Percentiles rank a stretch among this genome's conserved stretches.
Conservation (phyloP, 2,329 filamentous ascomycete species). For the Aspergillus sclerotialis region DNA sequence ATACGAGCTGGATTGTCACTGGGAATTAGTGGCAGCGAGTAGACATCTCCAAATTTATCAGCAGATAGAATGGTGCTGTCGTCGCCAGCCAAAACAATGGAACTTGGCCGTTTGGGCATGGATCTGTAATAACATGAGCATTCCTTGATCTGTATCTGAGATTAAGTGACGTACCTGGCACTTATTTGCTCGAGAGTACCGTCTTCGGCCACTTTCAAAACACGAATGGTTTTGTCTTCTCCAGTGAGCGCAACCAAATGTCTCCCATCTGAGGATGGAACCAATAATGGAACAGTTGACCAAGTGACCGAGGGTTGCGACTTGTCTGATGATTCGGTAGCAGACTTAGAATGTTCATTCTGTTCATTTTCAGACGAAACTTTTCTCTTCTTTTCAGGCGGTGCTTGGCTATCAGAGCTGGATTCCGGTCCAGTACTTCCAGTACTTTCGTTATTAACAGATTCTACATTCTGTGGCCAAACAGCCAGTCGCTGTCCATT, state of each 20-base stretch:
- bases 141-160: neutral
- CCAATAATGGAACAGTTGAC: slow-evolving; percentile 63
- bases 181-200: slow-evolving; percentile 62
- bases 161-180: slow-evolving; percentile 51
- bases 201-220: slow-evolving; percentile 61
- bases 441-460: slow-evolving; percentile 19
- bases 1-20: slow-evolving; percentile 26
- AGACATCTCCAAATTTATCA: slow-evolving; percentile 97
- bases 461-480: slow-evolving; percentile 45
- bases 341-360: slow-evolving; percentile 7
- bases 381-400: slow-evolving; percentile 40
- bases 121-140: slow-evolving; percentile 41
- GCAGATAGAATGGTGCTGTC: slow-evolving; percentile 68
- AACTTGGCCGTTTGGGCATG: slow-evolving; percentile 86
- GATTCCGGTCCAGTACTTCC: slow-evolving; percentile 13
- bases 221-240: slow-evolving; percentile 87
- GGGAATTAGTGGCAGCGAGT: slow-evolving; percentile 67
- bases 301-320: slow-evolving; percentile 17
- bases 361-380: slow-evolving; percentile 23
- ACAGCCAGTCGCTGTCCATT: slow-evolving; percentile 53
- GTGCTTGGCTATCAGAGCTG: slow-evolving; percentile 23
- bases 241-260: slow-evolving; percentile 72
- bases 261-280: slow-evolving; percentile 55
- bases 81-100: slow-evolving; percentile 63
- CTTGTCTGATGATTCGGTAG: slow-evolving; percentile 13